Base-by-base conservation (phyloP, 2,329 filamentous ascomycete genomes). In the Colletotrichum noveboracense region DNA sequence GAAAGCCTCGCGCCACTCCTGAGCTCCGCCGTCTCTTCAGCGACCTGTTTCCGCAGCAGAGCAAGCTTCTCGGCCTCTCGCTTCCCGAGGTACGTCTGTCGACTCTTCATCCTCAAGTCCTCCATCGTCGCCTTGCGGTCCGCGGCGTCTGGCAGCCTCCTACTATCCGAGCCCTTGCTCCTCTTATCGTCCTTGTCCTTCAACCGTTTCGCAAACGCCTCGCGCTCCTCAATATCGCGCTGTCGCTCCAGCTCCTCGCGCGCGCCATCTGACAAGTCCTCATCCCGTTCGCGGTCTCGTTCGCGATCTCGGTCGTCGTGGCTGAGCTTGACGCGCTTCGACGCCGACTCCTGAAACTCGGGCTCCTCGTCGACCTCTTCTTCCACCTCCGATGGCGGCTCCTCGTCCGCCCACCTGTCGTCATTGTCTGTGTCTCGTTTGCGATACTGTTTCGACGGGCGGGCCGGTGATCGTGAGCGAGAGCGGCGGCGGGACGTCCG, bases 31-130 rank as follows among this genome's bases (percentile, higher is more conserved):
- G 93, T 93, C 83, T 99, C 97, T 79, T 98, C 96, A 0, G 92
- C 92, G 3, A 99, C 97, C 81, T 98, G 96, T 80, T 94, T 95
- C 36, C 96, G 92, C 66, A 99, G 86, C n/a, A 99, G 86, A 0
- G 95, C 95, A 18, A 99, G 86, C 76, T 95, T 92, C 84, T 98
- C 95, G 0, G 94, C 89, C 83, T 98, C 96, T 77, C 97, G 91
- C 87, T 99, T 98, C 84, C 96, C 95, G 34, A 99, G 89, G 82
- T 99, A 99, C 78, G 97, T 94, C 82, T 98, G 96, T 76, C 97
- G 92, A 5, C 96, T 98, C 36, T 95, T 91, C 81, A 97, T 89
- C 56, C 97, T 91, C 21, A 98, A 85, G 76, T 97, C 96, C 4
- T 93, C 92, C 82, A 98, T 89, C n/a, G 94, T 94, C 10, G 93